Conservation (phyloP, 78 protist genomes). For the Dictyostelium intermedium region DNA sequence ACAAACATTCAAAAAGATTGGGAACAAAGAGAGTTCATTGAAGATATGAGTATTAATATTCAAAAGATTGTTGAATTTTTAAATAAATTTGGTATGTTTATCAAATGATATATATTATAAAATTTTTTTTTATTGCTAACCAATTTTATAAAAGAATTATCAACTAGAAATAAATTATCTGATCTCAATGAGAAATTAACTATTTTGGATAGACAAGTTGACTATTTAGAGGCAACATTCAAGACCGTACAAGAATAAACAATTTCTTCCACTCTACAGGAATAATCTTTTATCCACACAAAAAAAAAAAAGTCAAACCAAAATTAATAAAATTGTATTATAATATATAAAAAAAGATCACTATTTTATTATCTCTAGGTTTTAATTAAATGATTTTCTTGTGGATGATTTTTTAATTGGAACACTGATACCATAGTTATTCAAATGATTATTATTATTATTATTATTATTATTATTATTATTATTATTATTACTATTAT, state of each 20-base stretch:
- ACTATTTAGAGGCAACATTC: conserved; percentile 76
- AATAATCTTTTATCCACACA: neutral
- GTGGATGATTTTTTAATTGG: neutral
- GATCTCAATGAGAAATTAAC: conserved; percentile 66
- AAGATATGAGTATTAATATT: conserved; percentile 59
- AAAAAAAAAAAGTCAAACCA: neutral
- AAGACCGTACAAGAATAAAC: conserved; percentile 50
- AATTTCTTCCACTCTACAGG: neutral
- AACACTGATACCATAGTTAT: neutral
- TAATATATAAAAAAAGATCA: neutral
- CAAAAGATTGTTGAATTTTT: conserved; percentile 82
- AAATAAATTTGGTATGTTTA: conserved; percentile 77
- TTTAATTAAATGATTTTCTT: neutral
- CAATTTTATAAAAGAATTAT: conserved; percentile 30
- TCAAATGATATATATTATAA: too few relatives aligned
- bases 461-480: too few relatives aligned
- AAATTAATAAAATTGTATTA: neutral
- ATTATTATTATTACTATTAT: too few relatives aligned
- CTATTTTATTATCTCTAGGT: neutral
- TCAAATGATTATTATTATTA: neutral
- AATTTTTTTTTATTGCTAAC: neutral
- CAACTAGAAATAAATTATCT: conserved; percentile 75
- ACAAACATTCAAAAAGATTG: conserved; percentile 79
- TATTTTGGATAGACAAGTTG: conserved; percentile 81
- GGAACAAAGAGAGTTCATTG: conserved; percentile 81